Evolutionary conservation across 2,329 filamentous ascomycete species (phyloP), one percentile per base, ranked within the genome.

Genomic region (Fusarium odoratissimum): DNA sequence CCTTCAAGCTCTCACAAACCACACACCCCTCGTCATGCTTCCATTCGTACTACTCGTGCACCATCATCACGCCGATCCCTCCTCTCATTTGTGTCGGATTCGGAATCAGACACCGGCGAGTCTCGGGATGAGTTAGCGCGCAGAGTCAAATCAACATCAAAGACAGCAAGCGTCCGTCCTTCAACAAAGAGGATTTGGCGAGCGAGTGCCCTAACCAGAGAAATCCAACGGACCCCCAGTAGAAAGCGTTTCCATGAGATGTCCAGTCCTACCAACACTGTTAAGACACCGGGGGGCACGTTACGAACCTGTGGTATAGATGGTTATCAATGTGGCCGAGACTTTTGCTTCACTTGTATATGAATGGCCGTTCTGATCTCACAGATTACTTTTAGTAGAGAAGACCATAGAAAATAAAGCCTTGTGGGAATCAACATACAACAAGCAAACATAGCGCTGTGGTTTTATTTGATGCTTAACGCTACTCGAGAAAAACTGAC

Each of bases 281-380:
- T 84, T 8, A 81, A 81, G 71, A 89, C 87, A 14, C 87, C 87
- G 0, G 84, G 87, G 4, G 88, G 88, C 2, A 84, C 85, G 19
- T 72, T 83, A 72, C 82, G 86, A 57, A 82, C 82, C 19, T 91
- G 90, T 65, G 89, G 89, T 7, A 80, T 87, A 70, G 84, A 85
- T 71, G 89, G 87, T 17, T 91, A 87, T 76, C 81, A 80, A 21
- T 91, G 89, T 68, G 85, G 85, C 7, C 83, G 86, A 60, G 85
- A 88, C 67, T 91, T 91, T 80, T 91, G 90, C 79, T 90, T 91
- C 73, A 84, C 82, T 14, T 91, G 89, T 74, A 80, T 88, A 64
- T 83, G 64, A 64, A 56, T 14, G 6, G 28, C 19, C 28, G 31
- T 21, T 8, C 16, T 5, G 21, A 25, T 49, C 17, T 35, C n/a